Evolutionary conservation across 371 early-diverging fungal species (phyloP).

Genomic region (Mortierella sp.): DNA sequence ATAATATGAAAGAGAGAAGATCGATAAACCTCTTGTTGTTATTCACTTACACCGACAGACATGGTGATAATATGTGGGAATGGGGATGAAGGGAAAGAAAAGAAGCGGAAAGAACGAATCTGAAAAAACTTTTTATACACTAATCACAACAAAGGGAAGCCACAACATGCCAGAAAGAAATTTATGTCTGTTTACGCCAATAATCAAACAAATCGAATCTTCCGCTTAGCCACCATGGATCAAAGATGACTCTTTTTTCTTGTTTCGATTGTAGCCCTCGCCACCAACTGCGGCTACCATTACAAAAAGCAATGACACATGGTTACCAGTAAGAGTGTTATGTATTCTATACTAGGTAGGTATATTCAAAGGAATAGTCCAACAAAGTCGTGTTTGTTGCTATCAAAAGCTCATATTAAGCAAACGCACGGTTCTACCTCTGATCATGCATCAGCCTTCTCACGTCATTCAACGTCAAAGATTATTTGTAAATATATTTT

Average conservation of each 20-base stretch:
- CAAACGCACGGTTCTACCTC: too few relatives aligned
- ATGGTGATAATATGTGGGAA: constrained; percentile 13
- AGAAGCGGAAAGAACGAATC: constrained; percentile 10
- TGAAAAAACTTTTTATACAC: constrained; percentile 6
- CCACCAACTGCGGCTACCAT: constrained; percentile 1
- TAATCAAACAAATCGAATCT: neutral
- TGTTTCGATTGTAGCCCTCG: neutral
- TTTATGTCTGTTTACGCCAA: neutral
- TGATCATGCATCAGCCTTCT: too few relatives aligned
- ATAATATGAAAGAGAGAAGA: neutral
- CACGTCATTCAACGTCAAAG: too few relatives aligned
- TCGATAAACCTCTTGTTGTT: too few relatives aligned
- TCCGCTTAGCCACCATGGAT: constrained; percentile 1
- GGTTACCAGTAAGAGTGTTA: too few relatives aligned
- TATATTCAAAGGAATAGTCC: too few relatives aligned
- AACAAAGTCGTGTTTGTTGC: neutral
- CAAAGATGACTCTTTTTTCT: constrained; percentile 4
- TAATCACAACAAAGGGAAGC: constrained; percentile 1
- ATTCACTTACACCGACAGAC: constrained; percentile 47
- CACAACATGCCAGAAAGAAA: neutral
- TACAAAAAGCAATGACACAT: too few relatives aligned
- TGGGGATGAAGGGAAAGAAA: constrained; percentile 17
- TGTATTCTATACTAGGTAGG: too few relatives aligned
- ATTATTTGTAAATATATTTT: neutral
- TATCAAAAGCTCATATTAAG: neutral